phyloP scores from a whole-genome alignment of 345 rosid species.

The Durio zibethinus region DNA sequence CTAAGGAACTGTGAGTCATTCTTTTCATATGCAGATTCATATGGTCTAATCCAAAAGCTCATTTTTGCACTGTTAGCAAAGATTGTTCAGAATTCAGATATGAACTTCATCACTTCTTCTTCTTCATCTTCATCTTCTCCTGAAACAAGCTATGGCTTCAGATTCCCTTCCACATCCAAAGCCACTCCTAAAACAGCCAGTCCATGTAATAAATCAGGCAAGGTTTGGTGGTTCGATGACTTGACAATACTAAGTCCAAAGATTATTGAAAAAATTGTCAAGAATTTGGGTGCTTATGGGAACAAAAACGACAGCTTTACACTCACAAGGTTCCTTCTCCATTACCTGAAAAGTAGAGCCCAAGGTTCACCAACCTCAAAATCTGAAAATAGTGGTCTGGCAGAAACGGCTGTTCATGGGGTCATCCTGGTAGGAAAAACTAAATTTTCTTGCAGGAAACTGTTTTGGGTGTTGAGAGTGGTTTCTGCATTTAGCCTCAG shows the following conservation, averaged over 20 bases:
- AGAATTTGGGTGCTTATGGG: slow-evolving; percentile 47
- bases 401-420: slow-evolving; percentile 61
- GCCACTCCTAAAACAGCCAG: slow-evolving; percentile 29
- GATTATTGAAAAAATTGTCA: slow-evolving; percentile 44
- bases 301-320: slow-evolving; percentile 46
- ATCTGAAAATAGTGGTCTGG: slow-evolving; percentile 37
- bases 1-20: slow-evolving; percentile 60
- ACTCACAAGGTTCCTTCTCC: slow-evolving; percentile 69
- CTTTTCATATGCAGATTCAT: slow-evolving; percentile 49
- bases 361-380: slow-evolving; percentile 22
- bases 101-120: slow-evolving; percentile 32
- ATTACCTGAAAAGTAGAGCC: slow-evolving; percentile 50
- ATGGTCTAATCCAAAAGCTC: slow-evolving; percentile 50
- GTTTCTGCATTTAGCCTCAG: slow-evolving; percentile 49
- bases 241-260: slow-evolving; percentile 45
- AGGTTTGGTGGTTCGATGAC: slow-evolving; percentile 82
- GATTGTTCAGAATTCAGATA: slow-evolving; percentile 54
- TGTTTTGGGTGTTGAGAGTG: slow-evolving; percentile 52
- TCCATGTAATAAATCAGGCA: slow-evolving; percentile 33
- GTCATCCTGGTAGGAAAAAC: slow-evolving; percentile 36
- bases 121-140: slow-evolving; percentile 57
- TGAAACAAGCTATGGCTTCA: slow-evolving; percentile 37
- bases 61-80: slow-evolving; percentile 51
- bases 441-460: slow-evolving; percentile 62
- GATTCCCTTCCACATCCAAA: slow-evolving; percentile 39